These are phyloP conservation scores for Papilionanthe hybrid DNA, from an alignment of 116 monocot genomes.

Conservation along the genomic window DNA sequence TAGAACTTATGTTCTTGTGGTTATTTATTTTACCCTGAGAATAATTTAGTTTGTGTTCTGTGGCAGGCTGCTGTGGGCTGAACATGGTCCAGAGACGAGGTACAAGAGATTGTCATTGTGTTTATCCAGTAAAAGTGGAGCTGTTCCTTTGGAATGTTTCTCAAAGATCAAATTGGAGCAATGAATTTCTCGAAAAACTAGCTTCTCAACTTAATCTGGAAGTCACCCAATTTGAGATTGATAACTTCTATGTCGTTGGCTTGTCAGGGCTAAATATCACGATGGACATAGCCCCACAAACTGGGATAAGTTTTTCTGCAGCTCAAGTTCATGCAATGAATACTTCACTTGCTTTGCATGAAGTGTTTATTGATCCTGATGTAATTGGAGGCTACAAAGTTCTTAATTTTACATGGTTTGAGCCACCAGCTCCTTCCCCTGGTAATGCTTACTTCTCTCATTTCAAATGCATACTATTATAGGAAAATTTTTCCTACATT, in stretches of 20 bases:
- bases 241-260: conserved; percentile 92
- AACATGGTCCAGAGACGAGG: conserved; percentile 43
- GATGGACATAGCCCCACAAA: conserved; percentile 75
- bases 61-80: conserved; percentile 36
- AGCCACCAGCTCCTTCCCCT: conserved; percentile 64
- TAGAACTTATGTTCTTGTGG: background rate
- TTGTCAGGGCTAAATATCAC: conserved; percentile 81
- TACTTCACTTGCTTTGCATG: conserved; percentile 49
- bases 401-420: conserved; percentile 81
- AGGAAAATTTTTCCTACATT: background rate
- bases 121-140: conserved; percentile 56
- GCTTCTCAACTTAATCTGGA: conserved; percentile 65
- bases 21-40: background rate
- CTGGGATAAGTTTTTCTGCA: conserved; percentile 69
- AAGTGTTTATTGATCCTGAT: conserved; percentile 50
- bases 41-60: background rate
- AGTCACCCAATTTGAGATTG: conserved; percentile 77
- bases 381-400: conserved; percentile 78
- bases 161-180: conserved; percentile 73
- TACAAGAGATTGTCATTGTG: conserved; percentile 42
- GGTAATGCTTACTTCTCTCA: conserved; percentile 35
- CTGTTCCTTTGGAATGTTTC: conserved; percentile 69
- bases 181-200: conserved; percentile 72
- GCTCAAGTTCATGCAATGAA: conserved; percentile 53
- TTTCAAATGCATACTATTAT: background rate